A percentile compares a stretch with the other conserved stretches of the same genome.
Evolutionary conservation across 2,329 filamentous ascomycete genomes (phyloP).

Genomic region (Alternaria dauci): DNA sequence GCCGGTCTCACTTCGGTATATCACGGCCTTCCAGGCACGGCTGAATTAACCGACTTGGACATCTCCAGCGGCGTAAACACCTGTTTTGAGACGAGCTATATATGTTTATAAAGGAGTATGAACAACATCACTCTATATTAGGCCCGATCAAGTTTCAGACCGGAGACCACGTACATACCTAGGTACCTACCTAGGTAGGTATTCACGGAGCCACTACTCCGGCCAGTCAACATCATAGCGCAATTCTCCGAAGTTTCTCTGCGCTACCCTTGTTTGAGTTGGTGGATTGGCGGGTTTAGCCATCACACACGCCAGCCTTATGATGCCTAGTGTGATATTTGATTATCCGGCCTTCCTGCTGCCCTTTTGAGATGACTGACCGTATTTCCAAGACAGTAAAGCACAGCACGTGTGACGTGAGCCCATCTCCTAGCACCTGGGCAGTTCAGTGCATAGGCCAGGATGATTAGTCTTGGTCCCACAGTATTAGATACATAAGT

Average conservation of each 20-base stretch:
- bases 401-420: neutral
- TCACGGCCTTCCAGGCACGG: neutral
- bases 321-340: neutral
- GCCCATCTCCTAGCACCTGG: neutral
- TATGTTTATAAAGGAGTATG: neutral
- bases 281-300: neutral
- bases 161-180: neutral
- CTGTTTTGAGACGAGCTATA: neutral
- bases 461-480: neutral
- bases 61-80: neutral
- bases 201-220: neutral
- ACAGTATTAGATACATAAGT: neutral
- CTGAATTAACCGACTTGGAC: neutral
- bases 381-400: neutral
- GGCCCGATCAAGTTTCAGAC: neutral
- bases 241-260: neutral
- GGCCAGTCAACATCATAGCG: neutral
- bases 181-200: no score
- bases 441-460: neutral
- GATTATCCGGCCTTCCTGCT: neutral
- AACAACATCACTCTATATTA: neutral
- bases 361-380: neutral
- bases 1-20: neutral
- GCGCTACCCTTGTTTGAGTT: neutral
- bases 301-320: neutral